A percentile compares a stretch with the other conserved stretches of the same genome.
These are phyloP conservation scores for Pinus albicaulis DNA, from an alignment of 75 land plant genomes.

Conservation along the genomic window DNA sequence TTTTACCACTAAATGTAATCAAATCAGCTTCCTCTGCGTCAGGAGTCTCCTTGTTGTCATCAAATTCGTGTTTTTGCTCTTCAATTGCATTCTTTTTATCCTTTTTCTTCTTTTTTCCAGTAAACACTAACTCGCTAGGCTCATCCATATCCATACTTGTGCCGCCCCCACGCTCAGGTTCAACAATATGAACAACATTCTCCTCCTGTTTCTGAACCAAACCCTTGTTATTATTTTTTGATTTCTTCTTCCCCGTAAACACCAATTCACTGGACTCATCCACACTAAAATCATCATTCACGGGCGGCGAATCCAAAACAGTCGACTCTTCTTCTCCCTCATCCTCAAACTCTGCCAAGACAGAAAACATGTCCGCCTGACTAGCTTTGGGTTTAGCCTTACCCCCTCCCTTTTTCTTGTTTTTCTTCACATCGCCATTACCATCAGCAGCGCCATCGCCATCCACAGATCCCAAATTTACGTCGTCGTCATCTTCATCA, in stretches of 20 bases:
- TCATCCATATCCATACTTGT: conserved; percentile 6
- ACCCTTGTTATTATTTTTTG: conserved; percentile 2
- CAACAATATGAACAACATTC: background rate
- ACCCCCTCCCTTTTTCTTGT: background rate
- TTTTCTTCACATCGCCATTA: background rate
- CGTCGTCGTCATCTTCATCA: conserved; percentile 8
- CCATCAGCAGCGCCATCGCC: conserved; percentile 7
- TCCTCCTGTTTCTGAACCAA: conserved; percentile 4
- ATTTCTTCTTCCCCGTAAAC: conserved; percentile 39
- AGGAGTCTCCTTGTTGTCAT: background rate
- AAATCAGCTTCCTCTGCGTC: conserved; percentile 12
- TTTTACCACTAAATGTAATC: conserved; percentile 13
- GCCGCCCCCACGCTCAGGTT: background rate
- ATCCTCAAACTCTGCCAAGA: conserved; percentile 25
- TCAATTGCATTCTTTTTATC: conserved; percentile 15
- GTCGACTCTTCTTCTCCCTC: background rate
- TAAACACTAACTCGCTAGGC: conserved; percentile 2
- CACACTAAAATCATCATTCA: background rate
- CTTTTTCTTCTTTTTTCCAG: conserved; percentile 19
- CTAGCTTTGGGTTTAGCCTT: conserved; percentile 7
- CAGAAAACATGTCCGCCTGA: conserved; percentile 16
- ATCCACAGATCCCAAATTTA: conserved; percentile 4
- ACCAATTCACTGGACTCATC: conserved; percentile 11
- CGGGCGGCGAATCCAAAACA: background rate
- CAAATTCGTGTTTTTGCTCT: conserved; percentile 5